Conservation (phyloP, 78 protist genomes). For the Abeoforma whisleri region DNA sequence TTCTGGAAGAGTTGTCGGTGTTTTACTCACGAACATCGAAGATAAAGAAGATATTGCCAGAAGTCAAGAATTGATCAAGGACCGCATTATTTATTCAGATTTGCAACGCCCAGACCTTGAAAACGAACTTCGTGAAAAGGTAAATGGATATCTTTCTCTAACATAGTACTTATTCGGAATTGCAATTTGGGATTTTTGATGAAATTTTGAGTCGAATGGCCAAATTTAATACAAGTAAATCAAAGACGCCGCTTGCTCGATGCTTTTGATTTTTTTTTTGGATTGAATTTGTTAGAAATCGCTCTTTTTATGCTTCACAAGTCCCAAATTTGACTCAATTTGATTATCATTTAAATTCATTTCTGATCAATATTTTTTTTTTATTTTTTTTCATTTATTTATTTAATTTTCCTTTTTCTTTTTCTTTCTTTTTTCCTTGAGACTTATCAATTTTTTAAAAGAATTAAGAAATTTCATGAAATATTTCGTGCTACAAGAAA, state of each 20-base stretch:
- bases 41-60: constrained; percentile 25
- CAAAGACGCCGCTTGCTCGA: too few relatives aligned
- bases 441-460: too few relatives aligned
- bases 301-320: neutral
- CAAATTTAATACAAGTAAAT: too few relatives aligned
- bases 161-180: too few relatives aligned
- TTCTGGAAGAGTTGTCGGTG: constrained; percentile 37
- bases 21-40: constrained; percentile 33
- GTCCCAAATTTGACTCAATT: neutral
- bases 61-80: constrained; percentile 21
- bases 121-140: constrained; percentile 15
- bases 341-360: too few relatives aligned
- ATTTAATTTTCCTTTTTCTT: neutral
- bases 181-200: too few relatives aligned
- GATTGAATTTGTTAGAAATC: too few relatives aligned
- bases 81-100: constrained; percentile 25
- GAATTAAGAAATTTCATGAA: too few relatives aligned
- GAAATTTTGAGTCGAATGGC: too few relatives aligned
- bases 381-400: too few relatives aligned
- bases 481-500: neutral
- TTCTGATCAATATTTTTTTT: neutral
- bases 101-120: constrained; percentile 21
- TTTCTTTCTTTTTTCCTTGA: neutral
- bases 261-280: too few relatives aligned
- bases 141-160: neutral